Conservation (phyloP, 2,329 filamentous ascomycete genomes). For the Fusarium pseudoanthophilum region DNA sequence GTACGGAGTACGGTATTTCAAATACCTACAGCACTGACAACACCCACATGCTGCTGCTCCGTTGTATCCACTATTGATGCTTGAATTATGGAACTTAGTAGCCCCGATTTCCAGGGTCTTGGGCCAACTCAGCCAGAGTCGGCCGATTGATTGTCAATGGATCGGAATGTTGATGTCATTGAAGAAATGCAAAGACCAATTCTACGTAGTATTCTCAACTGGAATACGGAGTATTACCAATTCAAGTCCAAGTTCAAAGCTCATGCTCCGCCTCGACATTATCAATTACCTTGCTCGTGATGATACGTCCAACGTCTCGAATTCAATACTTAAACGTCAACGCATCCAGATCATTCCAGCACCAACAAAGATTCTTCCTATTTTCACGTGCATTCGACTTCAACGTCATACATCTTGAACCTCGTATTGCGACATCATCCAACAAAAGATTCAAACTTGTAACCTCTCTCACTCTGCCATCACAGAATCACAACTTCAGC, state of each 20-base stretch:
- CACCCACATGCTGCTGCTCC: background rate
- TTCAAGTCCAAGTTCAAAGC: background rate
- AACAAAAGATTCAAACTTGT: background rate
- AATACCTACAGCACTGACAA: background rate
- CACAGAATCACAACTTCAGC: slow-evolving; percentile 9
- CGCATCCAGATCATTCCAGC: background rate
- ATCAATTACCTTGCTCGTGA: background rate
- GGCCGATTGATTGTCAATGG: slow-evolving; percentile 1
- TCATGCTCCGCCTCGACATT: slow-evolving; percentile 2
- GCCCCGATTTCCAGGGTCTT: background rate
- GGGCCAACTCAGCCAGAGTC: slow-evolving; percentile 2
- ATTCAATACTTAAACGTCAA: slow-evolving; percentile 13
- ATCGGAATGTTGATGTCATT: slow-evolving; percentile 38
- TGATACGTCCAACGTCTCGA: slow-evolving; percentile 13
- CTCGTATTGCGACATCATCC: background rate
- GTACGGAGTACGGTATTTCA: background rate
- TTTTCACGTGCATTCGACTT: slow-evolving; percentile 12
- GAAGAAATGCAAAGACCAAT: background rate
- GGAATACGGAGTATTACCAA: slow-evolving; percentile 6
- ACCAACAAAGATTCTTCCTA: background rate
- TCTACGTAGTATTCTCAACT: background rate
- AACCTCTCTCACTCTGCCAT: background rate
- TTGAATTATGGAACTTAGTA: background rate
- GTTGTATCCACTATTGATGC: slow-evolving; percentile 6
- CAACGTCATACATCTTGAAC: slow-evolving; percentile 20